These are phyloP conservation scores for Combretum micranthum DNA, from an alignment of 345 rosid species.

Conservation along the genomic window DNA sequence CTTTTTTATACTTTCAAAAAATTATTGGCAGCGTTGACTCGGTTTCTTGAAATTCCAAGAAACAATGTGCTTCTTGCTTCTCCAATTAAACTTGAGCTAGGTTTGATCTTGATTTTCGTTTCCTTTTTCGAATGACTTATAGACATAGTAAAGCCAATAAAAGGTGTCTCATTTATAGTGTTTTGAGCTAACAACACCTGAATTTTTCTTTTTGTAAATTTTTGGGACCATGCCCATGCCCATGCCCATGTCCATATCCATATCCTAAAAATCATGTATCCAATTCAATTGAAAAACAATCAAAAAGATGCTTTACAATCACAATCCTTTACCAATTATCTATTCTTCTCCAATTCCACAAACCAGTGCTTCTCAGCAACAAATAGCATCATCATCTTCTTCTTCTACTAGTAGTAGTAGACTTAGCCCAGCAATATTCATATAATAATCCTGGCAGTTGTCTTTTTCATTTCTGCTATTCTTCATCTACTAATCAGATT, in stretches of 20 bases:
- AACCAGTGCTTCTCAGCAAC: slow-evolving; percentile 22
- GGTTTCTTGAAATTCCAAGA: slow-evolving; percentile 22
- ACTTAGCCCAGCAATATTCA: slow-evolving; percentile 58
- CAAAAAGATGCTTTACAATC: slow-evolving; percentile 19
- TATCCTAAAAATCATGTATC: slow-evolving; percentile 31
- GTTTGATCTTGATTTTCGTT: slow-evolving; percentile 13
- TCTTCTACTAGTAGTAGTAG: slow-evolving; percentile 30
- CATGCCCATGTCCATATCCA: slow-evolving; percentile 26
- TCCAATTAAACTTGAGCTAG: slow-evolving; percentile 14
- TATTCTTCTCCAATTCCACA: slow-evolving; percentile 25
- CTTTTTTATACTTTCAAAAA: slow-evolving; percentile 13
- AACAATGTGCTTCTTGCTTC: slow-evolving; percentile 26
- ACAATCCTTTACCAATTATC: slow-evolving; percentile 24
- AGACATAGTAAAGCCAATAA: slow-evolving; percentile 3
- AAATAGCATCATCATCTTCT: slow-evolving; percentile 13
- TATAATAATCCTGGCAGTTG: slow-evolving; percentile 55
- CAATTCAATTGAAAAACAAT: slow-evolving; percentile 20
- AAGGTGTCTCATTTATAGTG: slow-evolving; percentile 6
- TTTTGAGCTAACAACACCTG: not conserved
- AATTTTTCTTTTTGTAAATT: slow-evolving; percentile 13
- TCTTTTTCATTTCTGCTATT: slow-evolving; percentile 63
- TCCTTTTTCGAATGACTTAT: too few species aligned
- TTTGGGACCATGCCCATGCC: slow-evolving; percentile 24
- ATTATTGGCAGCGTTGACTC: slow-evolving; percentile 7
- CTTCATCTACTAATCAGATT: slow-evolving; percentile 60